Evolutionary conservation across 202 grass and related monocot genomes (phyloP), one percentile per base, ranked within the genome.

Genomic region (Musa balbisiana): DNA sequence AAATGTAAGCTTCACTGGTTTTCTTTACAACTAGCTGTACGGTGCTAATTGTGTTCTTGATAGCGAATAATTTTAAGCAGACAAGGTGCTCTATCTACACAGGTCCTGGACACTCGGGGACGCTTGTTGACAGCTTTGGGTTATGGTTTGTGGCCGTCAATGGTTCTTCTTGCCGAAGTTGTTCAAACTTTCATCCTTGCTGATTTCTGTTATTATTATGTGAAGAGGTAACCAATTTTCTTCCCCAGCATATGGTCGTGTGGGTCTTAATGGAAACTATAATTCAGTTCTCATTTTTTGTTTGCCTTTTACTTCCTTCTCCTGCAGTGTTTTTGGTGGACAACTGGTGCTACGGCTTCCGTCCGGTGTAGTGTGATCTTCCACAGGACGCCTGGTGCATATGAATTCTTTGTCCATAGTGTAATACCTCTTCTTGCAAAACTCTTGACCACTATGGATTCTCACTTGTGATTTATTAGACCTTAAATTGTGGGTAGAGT

Each of bases 111-210:
- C 24, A 65, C 63, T 43, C 33, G 5, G 0, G 24, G 63, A 27
- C 24, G 33, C 4, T 43, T 65, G 63, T 65, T 26, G 21, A 65
- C 63, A 65, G 63, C 70, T 72, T 24, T 72, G 51, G 70, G 70
- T 4, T 72, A 25, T 53, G 70, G 70, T 11, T 72, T 53, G 51
- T 72, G 70, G 70, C 70, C 70, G 9, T 72, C 70, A 1, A 72
- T 72, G 70, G 70, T 72, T 22, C 51, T 72, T 15, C 51, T 72
- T 23, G n/a, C 70, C 2, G 70, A 72, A 72, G 53, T 72, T 25
- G 70, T 72, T 72, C 70, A 72, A 25, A 72, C 70, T 24, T 53
- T 72, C 70, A 72, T 72, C 50, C 70, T 72, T 53, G 70, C 70
- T 21, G 70, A 72, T 23, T 72, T 72, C 50, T 72, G 70, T 16